Conservation (phyloP, 129 eudicot species). For the Pittosporum tobira region DNA sequence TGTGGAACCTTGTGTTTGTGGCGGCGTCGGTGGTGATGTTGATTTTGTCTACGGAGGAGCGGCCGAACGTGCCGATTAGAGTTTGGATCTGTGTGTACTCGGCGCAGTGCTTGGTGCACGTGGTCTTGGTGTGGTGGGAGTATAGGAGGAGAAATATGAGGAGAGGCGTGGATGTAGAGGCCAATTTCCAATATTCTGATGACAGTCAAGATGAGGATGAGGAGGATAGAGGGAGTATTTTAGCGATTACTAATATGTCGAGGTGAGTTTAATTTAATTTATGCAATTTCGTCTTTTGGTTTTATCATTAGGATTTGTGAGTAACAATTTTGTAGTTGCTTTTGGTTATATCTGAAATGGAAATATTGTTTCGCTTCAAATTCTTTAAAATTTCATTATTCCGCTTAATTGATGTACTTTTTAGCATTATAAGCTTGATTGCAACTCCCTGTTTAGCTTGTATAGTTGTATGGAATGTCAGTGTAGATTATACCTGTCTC, state of each 20-base stretch:
- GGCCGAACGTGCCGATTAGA: conserved; percentile 78
- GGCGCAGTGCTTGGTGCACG: conserved; percentile 78
- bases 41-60: conserved; percentile 42
- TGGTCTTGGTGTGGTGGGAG: conserved; percentile 75
- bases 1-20: conserved; percentile 79
- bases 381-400: too few relatives aligned
- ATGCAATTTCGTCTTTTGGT: neutral
- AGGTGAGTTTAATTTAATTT: conserved; percentile 34
- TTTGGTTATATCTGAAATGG: neutral
- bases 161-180: conserved; percentile 10
- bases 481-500: too few relatives aligned
- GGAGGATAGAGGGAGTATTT: conserved; percentile 22
- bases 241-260: conserved; percentile 22
- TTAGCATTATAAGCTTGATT: too few relatives aligned
- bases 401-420: too few relatives aligned
- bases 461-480: too few relatives aligned
- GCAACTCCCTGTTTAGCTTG: too few relatives aligned
- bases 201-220: conserved; percentile 33
- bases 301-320: neutral
- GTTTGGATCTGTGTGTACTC: conserved; percentile 87
- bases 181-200: conserved; percentile 1
- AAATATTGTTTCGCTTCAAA: too few relatives aligned
- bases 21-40: conserved; percentile 53
- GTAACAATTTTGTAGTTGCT: neutral
- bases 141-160: conserved; percentile 45